These are phyloP conservation scores for Pseudonitzschia multistriata DNA, from an alignment of 108 stramenopile genomes.

Conservation along the genomic window DNA sequence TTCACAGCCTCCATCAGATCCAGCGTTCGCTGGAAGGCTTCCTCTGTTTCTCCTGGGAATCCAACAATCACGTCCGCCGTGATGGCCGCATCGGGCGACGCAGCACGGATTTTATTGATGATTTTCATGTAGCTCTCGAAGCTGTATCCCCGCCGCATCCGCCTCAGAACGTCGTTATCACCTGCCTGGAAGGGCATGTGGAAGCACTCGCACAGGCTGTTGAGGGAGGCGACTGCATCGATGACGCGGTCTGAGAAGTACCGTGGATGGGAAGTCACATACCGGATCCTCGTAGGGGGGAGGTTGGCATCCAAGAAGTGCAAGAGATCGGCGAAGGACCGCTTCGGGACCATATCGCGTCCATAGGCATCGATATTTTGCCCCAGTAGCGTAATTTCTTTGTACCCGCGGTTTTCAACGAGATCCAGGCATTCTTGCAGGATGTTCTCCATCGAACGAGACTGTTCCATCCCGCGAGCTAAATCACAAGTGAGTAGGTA, in stretches of 20 bases:
- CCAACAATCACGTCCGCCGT: constrained; percentile 94
- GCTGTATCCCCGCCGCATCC: constrained; percentile 91
- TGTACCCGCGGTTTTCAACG: constrained; percentile 57
- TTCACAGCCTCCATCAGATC: constrained; percentile 87
- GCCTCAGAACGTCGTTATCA: constrained; percentile 72
- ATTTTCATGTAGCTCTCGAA: constrained; percentile 88
- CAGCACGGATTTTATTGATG: constrained; percentile 68
- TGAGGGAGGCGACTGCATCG: constrained; percentile 81
- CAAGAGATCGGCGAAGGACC: constrained; percentile 87
- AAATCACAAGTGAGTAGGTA: no score
- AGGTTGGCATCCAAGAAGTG: constrained; percentile 68
- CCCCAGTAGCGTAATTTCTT: constrained; percentile 88
- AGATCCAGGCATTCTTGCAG: constrained; percentile 76
- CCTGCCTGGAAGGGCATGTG: constrained; percentile 93
- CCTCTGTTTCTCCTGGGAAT: constrained; percentile 97
- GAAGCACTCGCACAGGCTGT: constrained; percentile 85
- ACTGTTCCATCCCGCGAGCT: constrained; percentile 91
- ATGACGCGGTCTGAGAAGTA: constrained; percentile 92
- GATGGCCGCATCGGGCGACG: constrained; percentile 90
- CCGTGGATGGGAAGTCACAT: constrained; percentile 90
- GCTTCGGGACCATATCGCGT: constrained; percentile 82
- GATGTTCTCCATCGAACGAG: constrained; percentile 81
- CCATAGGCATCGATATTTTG: constrained; percentile 97
- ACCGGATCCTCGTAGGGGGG: constrained; percentile 58
- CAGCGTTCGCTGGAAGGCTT: constrained; percentile 89